Base-by-base conservation (phyloP, 2,329 filamentous ascomycete genomes). In the Neonectria sp. region DNA sequence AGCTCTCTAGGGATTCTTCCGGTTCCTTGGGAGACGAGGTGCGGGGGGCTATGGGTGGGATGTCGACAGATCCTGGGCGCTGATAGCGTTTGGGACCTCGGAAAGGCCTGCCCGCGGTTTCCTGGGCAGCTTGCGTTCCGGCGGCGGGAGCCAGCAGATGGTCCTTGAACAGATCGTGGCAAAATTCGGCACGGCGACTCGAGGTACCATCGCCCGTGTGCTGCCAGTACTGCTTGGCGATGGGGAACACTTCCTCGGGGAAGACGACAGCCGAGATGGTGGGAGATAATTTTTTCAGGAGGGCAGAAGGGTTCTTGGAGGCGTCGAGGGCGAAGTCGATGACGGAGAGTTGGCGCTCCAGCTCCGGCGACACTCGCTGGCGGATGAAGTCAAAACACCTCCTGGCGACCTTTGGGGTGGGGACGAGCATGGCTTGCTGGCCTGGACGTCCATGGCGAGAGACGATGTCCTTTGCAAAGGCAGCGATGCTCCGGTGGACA, bases 161-260 rank as follows among this genome's bases (percentile, higher is more conserved):
- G 68, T 95, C 91, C 43, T 88, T 87, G 70, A 97, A 89, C 2
- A 95, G 86, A 48, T 88, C 85, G 67, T 95, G 90, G 77, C 93
- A 97, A 80, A 97, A 98, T 78, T 98, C 95, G 37, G 94, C 95
- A 46, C 95, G 90, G 56, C 96, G 91, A 79, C 95, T 98, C 1
- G 95, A 98, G 15, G 97, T 87, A 17, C 96, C 96, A 68, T 97
- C 95, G 24, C 96, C 96, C 1, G 93, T 93, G 80, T 99, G 96
- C 79, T 98, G 96, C 96, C 96, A 99, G 76, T 97, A 98, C 75
- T 95, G 89, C 80, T 98, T 98, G n/a, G 94, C 93, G 66, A 93
- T 81, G 5, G 89, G 82, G 74, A 92, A 95, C 21, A 90, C 82
- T 13, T 90, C 88, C 52, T 87, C 84, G 0, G 91, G 89, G 73